Conservation (phyloP, 768 basidiomycete species). For the Trametes cubensis region DNA sequence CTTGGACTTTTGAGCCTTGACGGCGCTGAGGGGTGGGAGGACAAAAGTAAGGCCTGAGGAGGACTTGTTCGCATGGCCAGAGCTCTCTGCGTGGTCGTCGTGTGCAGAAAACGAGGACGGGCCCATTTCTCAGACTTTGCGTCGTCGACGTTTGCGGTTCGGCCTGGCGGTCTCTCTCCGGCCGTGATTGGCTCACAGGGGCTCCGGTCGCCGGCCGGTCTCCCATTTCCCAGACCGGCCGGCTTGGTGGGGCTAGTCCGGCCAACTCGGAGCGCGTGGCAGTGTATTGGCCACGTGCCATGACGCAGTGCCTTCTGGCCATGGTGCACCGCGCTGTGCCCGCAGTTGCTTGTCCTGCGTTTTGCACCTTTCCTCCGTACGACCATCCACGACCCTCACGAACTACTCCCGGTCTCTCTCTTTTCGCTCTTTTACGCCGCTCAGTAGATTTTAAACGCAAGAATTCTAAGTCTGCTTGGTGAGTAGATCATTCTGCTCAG, state of each 20-base stretch:
- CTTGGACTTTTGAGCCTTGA: slow-evolving; percentile 54
- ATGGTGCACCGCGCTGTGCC: too few species aligned
- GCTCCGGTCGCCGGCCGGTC: slow-evolving; percentile 20
- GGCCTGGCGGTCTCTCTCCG: slow-evolving; percentile 19
- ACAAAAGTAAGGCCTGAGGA: slow-evolving; percentile 63
- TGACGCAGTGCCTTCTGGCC: too few species aligned
- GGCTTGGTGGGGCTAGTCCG: background rate
- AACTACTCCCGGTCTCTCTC: too few species aligned
- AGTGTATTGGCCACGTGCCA: background rate
- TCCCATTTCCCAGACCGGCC: too few species aligned
- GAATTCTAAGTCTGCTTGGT: too few species aligned
- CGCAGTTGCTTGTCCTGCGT: too few species aligned
- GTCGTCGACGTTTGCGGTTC: slow-evolving; percentile 23
- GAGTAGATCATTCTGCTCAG: too few species aligned
- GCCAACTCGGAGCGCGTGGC: background rate
- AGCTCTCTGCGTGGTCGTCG: slow-evolving; percentile 37
- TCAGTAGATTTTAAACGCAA: too few species aligned
- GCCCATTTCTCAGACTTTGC: slow-evolving; percentile 19
- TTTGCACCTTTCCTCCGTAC: too few species aligned
- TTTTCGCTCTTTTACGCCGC: too few species aligned
- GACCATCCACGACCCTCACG: too few species aligned
- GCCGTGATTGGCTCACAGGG: slow-evolving; percentile 23
- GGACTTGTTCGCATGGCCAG: slow-evolving; percentile 29
- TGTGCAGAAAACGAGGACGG: slow-evolving; percentile 29
- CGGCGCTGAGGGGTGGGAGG: slow-evolving; percentile 66